These are phyloP conservation scores for Gentiana dahurica DNA, from an alignment of 257 asterid genomes.

Conservation along the genomic window DNA sequence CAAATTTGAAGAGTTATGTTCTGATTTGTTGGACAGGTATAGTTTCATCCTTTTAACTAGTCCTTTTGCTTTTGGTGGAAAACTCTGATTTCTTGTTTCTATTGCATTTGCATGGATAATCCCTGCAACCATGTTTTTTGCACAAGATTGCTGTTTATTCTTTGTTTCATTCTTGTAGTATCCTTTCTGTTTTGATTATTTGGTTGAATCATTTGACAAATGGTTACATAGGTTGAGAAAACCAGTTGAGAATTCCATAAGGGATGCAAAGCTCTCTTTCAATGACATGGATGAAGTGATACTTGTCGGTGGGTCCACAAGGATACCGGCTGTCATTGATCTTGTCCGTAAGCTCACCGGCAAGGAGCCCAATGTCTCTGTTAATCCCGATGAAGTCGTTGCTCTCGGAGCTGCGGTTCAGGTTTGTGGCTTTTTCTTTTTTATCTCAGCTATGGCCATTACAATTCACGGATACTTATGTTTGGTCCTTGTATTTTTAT, in stretches of 20 bases:
- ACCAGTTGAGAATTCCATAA: constrained; percentile 84
- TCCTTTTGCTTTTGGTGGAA: not conserved
- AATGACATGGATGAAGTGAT: constrained; percentile 85
- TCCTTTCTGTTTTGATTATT: not conserved
- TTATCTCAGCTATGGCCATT: not conserved
- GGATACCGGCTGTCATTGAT: constrained; percentile 96
- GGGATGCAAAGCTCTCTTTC: constrained; percentile 88
- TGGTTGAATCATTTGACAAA: not conserved
- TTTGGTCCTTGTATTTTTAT: too few species aligned
- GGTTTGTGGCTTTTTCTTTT: constrained; percentile 24
- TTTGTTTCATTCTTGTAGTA: too few species aligned
- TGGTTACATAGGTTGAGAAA: constrained; percentile 52
- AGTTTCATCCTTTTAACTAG: constrained; percentile 1
- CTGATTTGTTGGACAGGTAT: constrained; percentile 90
- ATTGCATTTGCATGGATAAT: too few species aligned
- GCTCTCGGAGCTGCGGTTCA: constrained; percentile 99
- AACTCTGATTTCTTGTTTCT: too few species aligned
- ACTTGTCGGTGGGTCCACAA: constrained; percentile 96
- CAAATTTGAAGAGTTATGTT: constrained; percentile 89
- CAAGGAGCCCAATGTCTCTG: constrained; percentile 94
- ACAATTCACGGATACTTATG: too few species aligned
- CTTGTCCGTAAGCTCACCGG: constrained; percentile 88
- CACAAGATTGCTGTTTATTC: too few species aligned
- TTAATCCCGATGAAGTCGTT: constrained; percentile 97
- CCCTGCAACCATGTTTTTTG: too few species aligned